Percentiles rank a stretch among this genome's conserved stretches.
Conservation (phyloP, 225 moss, liverwort and hornwort species). For the Anthoceros angustus region DNA sequence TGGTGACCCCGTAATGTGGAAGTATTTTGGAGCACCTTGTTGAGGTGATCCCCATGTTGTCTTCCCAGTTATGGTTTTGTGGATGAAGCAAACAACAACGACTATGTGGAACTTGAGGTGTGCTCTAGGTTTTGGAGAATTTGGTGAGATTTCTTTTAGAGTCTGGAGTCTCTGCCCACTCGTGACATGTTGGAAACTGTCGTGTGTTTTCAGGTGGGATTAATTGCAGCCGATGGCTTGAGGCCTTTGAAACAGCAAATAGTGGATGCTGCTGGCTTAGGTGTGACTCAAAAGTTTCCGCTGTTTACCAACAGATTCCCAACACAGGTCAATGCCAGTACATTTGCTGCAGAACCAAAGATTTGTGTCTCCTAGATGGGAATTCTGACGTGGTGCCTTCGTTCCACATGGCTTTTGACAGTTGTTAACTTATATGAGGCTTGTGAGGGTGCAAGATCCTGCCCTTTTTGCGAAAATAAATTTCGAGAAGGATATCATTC, state of each 20-base stretch:
- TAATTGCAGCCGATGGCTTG: constrained; percentile 63
- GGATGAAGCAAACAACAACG: constrained; percentile 40
- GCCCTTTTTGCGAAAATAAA: constrained; percentile 84
- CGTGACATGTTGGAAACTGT: not conserved
- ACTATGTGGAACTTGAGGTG: constrained; percentile 67
- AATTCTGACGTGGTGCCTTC: not conserved
- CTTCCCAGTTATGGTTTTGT: constrained; percentile 85
- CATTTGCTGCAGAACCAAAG: not conserved
- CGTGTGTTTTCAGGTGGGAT: constrained; percentile 40
- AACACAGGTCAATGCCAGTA: constrained; percentile 55
- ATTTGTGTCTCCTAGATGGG: not conserved
- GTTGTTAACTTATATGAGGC: constrained; percentile 83
- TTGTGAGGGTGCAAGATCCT: constrained; percentile 82
- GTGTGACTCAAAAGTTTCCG: constrained; percentile 64
- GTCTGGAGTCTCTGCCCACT: not conserved
- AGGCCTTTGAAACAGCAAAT: constrained; percentile 67
- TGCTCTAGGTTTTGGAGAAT: not conserved
- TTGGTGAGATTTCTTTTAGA: not conserved
- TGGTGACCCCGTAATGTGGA: not conserved
- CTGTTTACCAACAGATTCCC: constrained; percentile 79
- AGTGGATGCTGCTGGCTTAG: constrained; percentile 62
- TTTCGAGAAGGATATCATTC: constrained; percentile 67
- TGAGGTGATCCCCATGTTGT: not conserved
- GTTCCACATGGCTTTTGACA: constrained; percentile 16
- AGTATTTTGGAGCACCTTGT: not conserved